A percentile compares a stretch with the other conserved stretches of the same genome.
Evolutionary conservation across 169 alveolate genomes (phyloP).

Genomic region (Perkinsus chesapeaki): DNA sequence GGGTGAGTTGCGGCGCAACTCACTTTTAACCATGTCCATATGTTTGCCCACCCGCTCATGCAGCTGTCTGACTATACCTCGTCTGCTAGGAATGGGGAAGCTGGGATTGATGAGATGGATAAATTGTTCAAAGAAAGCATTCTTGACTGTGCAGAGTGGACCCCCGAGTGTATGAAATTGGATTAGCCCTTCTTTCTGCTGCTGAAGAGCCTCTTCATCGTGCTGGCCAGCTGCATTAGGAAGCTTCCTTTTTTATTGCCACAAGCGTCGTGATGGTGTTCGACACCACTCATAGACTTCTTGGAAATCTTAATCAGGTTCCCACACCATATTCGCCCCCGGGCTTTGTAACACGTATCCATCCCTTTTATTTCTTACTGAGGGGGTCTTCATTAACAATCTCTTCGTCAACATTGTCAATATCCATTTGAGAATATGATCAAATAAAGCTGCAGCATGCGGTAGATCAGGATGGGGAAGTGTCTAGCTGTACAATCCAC

Average conservation of each 20-base stretch:
- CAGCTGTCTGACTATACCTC: background rate
- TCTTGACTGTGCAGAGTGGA: background rate
- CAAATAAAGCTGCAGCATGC: too few species aligned
- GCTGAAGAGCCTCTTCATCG: background rate
- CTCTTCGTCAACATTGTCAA: too few species aligned
- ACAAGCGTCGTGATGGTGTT: background rate
- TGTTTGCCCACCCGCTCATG: background rate
- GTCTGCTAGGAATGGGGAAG: background rate
- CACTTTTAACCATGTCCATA: background rate
- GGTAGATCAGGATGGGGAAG: too few species aligned
- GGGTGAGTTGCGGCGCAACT: background rate
- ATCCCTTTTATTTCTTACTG: too few species aligned
- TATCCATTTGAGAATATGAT: too few species aligned
- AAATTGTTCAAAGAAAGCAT: background rate
- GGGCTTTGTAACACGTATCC: too few species aligned
- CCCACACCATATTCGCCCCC: background rate
- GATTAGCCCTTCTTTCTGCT: background rate
- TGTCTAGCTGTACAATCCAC: too few species aligned
- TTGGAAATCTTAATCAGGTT: background rate
- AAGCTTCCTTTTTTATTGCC: background rate
- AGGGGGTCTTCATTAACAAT: too few species aligned
- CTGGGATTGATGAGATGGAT: background rate
- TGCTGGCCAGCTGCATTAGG: background rate
- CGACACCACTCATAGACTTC: background rate
- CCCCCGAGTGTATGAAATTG: background rate